Evolutionary conservation across 164 flowering plant genomes (phyloP), one percentile per base, ranked within the genome.

Genomic region (Vitis vinifera): DNA sequence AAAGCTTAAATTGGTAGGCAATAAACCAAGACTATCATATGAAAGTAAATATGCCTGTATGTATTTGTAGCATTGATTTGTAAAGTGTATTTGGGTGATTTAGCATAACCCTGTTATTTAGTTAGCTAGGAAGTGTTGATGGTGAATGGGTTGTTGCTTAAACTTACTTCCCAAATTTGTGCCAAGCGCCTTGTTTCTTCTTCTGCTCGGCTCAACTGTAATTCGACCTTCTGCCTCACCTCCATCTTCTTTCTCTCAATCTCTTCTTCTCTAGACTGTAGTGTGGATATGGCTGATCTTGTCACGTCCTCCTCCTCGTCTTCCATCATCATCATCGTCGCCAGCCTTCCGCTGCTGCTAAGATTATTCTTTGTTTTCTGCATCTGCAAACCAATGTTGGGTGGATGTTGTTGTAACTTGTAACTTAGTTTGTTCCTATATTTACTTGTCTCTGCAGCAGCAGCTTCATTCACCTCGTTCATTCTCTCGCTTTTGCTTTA

Each of bases 231-330:
- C 73, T 79, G 83, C 68, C 44, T 79, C 4, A 84, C 85, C 19
- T 76, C 80, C 74, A 76, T 66, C 71, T 81, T 84, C 81, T 71
- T 80, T 78, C 75, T 82, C 82, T 82, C 82, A 59, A 84, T 84
- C 72, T 82, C 85, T 65, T 84, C 85, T 59, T 84, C 87, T 65
- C 69, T 74, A 9, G 87, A 84, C 73, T 76, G 80, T 23, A 82
- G 65, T 13, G 77, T 62, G 4, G 85, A 74, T 3, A 84, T 76
- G 8, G 83, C 83, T 63, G 77, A 60, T 19, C 73, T 83, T 1
- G 82, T 62, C 29, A 76, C 66, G 70, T 83, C 82, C 56, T 75
- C 80, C 3, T 79, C 84, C 3, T 79, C 84, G 31, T 72, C 48
- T 30, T 44, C 57, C 60, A 74, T 78, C 3, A 70, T 76, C 17